Conservation (phyloP, 148 eudicot genomes). For the Bassia scoparia region DNA sequence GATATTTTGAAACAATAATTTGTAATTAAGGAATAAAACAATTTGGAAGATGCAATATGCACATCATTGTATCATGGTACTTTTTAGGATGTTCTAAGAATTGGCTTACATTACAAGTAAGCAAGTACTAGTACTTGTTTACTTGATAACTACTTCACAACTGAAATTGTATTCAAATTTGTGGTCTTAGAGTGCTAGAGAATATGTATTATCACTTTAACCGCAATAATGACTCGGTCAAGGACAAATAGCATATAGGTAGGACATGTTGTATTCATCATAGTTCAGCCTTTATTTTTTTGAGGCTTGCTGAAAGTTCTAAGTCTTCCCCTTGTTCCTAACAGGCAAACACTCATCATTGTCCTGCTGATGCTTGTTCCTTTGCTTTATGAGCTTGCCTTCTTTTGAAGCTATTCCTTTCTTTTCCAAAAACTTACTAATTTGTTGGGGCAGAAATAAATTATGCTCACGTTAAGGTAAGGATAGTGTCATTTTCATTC, state of each 20-base stretch:
- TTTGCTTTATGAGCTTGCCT: slow-evolving; percentile 14
- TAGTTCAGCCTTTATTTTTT: neutral
- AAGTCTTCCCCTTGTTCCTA: neutral
- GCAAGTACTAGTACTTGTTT: neutral
- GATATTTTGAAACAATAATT: no score
- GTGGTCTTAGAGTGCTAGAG: neutral
- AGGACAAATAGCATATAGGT: neutral
- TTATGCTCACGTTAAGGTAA: neutral
- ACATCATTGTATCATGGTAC: neutral
- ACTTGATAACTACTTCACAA: no score
- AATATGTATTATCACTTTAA: neutral
- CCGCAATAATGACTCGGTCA: neutral
- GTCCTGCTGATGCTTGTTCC: slow-evolving; percentile 3
- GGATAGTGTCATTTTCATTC: neutral
- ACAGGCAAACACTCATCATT: slow-evolving; percentile 1
- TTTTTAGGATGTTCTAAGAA: neutral
- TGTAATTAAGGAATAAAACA: neutral
- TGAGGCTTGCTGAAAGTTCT: neutral
- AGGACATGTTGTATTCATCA: neutral
- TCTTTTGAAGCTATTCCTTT: neutral
- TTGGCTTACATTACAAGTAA: neutral
- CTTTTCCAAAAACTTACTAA: neutral
- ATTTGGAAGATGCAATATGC: neutral
- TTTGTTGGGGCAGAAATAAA: neutral
- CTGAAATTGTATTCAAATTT: neutral